These are phyloP conservation scores for Epichloe scottii DNA, from an alignment of 2,329 filamentous ascomycete species.

Conservation along the genomic window DNA sequence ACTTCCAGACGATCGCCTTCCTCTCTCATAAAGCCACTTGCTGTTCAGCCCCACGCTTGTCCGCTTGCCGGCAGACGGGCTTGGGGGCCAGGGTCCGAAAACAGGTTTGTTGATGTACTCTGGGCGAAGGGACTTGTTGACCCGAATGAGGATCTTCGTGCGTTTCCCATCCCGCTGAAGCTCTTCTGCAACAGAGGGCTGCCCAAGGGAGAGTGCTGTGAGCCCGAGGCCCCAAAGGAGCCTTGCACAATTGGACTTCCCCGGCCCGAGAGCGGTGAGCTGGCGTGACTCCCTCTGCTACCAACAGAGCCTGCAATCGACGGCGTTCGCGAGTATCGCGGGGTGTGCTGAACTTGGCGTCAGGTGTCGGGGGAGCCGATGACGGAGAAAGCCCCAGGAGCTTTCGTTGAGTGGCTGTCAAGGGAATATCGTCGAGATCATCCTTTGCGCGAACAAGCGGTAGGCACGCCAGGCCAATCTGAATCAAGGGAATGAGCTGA, in stretches of 20 bases:
- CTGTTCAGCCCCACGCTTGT: constrained; percentile 72
- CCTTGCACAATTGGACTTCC: constrained; percentile 33
- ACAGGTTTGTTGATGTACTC: constrained; percentile 33
- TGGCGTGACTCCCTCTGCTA: constrained; percentile 42
- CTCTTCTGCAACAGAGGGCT: constrained; percentile 58
- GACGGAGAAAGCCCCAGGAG: constrained; percentile 69
- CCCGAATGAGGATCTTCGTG: constrained; percentile 50
- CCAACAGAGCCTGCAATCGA: constrained; percentile 50
- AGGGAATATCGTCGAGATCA: constrained; percentile 73
- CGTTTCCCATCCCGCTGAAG: constrained; percentile 35
- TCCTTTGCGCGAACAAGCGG: constrained; percentile 65
- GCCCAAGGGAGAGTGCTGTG: constrained; percentile 32
- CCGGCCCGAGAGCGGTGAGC: constrained; percentile 45
- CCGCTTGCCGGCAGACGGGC: constrained; percentile 51
- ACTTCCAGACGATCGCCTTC: constrained; percentile 41
- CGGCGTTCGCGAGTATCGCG: constrained; percentile 68
- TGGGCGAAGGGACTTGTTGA: constrained; percentile 40
- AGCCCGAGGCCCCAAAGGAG: constrained; percentile 24
- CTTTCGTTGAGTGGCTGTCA: constrained; percentile 64
- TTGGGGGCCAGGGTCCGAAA: constrained; percentile 54
- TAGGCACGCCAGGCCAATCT: constrained; percentile 56
- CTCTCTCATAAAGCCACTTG: constrained; percentile 90
- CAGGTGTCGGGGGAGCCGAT: constrained; percentile 50
- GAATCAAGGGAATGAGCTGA: constrained; percentile 50
- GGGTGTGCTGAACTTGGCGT: constrained; percentile 69